phyloP scores from a whole-genome alignment of 2,329 filamentous ascomycete species.

The Ophiostoma himal-ulmi region DNA sequence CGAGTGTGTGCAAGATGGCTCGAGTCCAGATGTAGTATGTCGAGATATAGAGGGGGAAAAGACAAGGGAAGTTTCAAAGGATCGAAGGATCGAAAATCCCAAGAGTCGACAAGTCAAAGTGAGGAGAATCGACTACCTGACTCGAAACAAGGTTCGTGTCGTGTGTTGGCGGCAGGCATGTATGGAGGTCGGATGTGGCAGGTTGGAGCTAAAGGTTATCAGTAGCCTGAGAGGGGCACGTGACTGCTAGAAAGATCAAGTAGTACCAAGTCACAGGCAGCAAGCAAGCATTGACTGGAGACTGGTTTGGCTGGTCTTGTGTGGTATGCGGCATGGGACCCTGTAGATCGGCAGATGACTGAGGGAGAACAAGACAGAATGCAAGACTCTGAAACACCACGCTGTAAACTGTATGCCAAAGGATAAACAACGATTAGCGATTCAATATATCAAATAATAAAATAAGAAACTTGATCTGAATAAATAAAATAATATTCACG shows the following conservation, averaged over 20 bases:
- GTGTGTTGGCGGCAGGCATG: neutral
- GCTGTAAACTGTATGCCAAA: neutral
- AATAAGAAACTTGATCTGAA: neutral
- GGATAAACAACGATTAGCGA: neutral
- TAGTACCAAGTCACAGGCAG: neutral
- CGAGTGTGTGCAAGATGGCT: neutral
- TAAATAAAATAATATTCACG: neutral
- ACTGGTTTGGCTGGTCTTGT: neutral
- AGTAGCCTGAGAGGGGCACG: neutral
- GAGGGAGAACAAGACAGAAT: neutral
- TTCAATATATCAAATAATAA: neutral
- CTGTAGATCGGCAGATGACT: neutral
- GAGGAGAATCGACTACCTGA: neutral
- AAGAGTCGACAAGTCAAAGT: neutral
- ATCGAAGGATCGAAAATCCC: neutral
- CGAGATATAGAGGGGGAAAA: neutral
- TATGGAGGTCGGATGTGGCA: neutral
- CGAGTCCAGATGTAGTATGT: neutral
- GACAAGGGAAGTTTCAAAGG: neutral
- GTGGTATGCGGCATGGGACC: neutral
- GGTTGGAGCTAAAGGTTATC: neutral
- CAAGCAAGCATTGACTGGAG: neutral
- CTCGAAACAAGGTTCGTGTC: constrained; percentile 6
- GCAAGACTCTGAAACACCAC: neutral
- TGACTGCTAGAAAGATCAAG: neutral